A percentile compares a stretch with the other conserved stretches of the same genome.
phyloP scores from a whole-genome alignment of 2,329 filamentous ascomycete genomes.

The Botryosphaeria agaves region DNA sequence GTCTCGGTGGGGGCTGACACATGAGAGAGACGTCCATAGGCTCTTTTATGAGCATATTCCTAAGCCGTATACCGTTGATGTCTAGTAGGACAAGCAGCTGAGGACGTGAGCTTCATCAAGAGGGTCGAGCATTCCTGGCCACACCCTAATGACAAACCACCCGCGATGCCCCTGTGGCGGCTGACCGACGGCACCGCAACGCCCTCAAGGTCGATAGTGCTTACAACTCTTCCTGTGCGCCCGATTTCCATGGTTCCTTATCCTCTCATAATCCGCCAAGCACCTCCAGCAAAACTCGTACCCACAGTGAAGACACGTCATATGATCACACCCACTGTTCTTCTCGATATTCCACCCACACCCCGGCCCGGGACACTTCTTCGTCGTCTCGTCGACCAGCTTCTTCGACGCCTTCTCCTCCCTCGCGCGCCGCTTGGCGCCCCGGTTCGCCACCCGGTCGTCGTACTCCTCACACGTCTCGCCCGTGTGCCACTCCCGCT shows the following conservation, averaged over 20 bases:
- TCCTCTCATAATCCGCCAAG: constrained; percentile 6
- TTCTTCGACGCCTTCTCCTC: constrained; percentile 5
- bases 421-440: constrained; percentile 3
- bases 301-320: constrained; percentile 10
- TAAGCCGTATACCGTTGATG: no score
- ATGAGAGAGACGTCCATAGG: no score
- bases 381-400: constrained; percentile 7
- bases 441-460: neutral
- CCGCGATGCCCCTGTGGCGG: no score
- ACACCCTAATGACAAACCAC: no score
- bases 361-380: constrained; percentile 10
- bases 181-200: no score
- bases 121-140: no score
- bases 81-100: no score
- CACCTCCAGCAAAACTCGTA: constrained; percentile 15
- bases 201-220: no score
- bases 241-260: constrained; percentile 11
- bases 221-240: constrained; percentile 12
- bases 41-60: no score
- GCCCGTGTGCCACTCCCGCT: constrained; percentile 13
- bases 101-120: no score
- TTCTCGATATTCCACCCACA: constrained; percentile 14
- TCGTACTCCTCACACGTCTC: constrained; percentile 11
- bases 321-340: constrained; percentile 13
- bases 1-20: no score